These are phyloP conservation scores for Flaveria bidentis DNA, from an alignment of 129 eudicot genomes.

Conservation along the genomic window DNA sequence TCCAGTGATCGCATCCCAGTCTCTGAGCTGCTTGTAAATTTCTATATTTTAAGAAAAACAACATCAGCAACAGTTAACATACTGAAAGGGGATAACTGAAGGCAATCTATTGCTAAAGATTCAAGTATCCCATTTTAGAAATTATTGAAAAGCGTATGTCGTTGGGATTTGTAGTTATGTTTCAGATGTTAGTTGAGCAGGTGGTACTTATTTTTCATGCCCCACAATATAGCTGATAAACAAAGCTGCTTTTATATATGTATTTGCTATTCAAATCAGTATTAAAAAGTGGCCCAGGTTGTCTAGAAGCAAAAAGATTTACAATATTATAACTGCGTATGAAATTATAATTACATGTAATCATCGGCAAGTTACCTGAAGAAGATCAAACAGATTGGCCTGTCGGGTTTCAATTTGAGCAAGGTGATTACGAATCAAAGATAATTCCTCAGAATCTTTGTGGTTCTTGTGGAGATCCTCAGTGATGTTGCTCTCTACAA, in stretches of 20 bases:
- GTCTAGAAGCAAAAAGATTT: slow-evolving; percentile 20
- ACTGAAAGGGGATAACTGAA: neutral
- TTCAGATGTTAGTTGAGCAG: slow-evolving; percentile 29
- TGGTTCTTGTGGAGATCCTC: slow-evolving; percentile 43
- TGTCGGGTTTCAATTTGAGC: slow-evolving; percentile 85
- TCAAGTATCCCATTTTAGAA: too few species aligned
- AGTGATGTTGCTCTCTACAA: slow-evolving; percentile 45
- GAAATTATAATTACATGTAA: neutral
- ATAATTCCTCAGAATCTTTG: slow-evolving; percentile 66
- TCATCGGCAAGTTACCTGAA: slow-evolving; percentile 58
- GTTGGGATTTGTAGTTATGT: slow-evolving; percentile 24
- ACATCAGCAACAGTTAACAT: neutral
- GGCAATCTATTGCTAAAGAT: neutral
- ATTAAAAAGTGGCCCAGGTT: slow-evolving; percentile 28
- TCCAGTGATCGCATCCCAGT: slow-evolving; percentile 74
- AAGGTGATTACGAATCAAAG: slow-evolving; percentile 84
- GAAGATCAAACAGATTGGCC: slow-evolving; percentile 69
- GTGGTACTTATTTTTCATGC: slow-evolving; percentile 32
- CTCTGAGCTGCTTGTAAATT: slow-evolving; percentile 81
- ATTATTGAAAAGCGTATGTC: slow-evolving; percentile 7
- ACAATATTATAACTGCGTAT: neutral
- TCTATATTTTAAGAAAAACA: slow-evolving; percentile 34
- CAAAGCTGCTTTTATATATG: slow-evolving; percentile 19
- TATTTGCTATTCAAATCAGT: slow-evolving; percentile 11
- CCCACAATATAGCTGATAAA: slow-evolving; percentile 30